Evolutionary conservation across 2,329 filamentous ascomycete species (phyloP), one percentile per base, ranked within the genome.

Genomic region (Apiospora rasikravindrae): DNA sequence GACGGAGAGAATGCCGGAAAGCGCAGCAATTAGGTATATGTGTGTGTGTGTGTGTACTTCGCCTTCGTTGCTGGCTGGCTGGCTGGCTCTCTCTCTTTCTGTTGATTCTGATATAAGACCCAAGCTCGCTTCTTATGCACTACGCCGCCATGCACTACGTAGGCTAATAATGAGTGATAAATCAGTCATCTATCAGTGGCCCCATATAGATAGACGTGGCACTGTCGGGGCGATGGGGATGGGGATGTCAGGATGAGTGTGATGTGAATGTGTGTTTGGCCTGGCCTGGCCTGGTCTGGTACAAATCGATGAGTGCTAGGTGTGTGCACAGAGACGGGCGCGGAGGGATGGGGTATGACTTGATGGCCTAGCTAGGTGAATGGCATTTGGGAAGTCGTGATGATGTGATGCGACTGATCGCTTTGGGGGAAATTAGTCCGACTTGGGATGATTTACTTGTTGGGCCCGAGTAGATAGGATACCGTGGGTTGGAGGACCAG

Each of bases 401-500:
- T 68, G 67, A 68, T 68, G 67, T 29, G 67, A 64, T 64, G 57
- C 57, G 33, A 64, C 57, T 64, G 57, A 64, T 64, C 57, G 57
- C 57, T 64, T 64, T 64, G 57, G 57, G 57, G 57, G 33, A 64
- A 64, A 64, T 64, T 64, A 64, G 57, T 40, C 57, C 57, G 57
- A 64, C 57, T 40, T 64, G 57, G 57, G 57, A 64, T 64, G 57
- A 64, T 64, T 64, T 40, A 64, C 57, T n/a, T 64, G 57, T 64
- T 64, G 57, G 57, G 57, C 57, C 57, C 57, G 57, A 37, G 57
- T 64, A 64, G 53, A 64, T 64, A 64, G 57, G 57, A 64, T 64
- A 64, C 57, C 33, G 57, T 64, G 33, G 57, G 19, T 40, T 40
- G n/a, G 33, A 64, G 19, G 57, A n/a, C 57, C 29, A 19, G 57